phyloP scores from a whole-genome alignment of 768 basidiomycete species.

The Exsudoporus frostii region DNA sequence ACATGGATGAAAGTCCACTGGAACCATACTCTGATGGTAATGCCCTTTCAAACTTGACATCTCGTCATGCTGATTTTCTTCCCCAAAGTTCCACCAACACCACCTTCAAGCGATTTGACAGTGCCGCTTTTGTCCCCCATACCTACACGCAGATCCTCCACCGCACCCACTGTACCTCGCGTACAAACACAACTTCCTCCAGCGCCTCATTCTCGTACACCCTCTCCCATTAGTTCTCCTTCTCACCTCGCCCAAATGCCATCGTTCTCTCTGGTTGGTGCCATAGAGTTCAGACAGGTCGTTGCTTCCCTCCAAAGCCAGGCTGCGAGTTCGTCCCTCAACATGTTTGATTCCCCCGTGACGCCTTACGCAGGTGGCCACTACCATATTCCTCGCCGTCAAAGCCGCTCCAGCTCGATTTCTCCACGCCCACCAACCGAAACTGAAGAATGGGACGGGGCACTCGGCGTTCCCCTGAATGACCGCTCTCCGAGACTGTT shows the following conservation, averaged over 20 bases:
- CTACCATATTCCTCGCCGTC: slow-evolving; percentile 47
- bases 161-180: slow-evolving; percentile 37
- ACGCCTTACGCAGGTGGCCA: slow-evolving; percentile 77
- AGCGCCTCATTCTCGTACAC: slow-evolving; percentile 42
- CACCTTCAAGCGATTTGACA: slow-evolving; percentile 9
- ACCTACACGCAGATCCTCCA: slow-evolving; percentile 39
- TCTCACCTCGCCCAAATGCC: slow-evolving; percentile 54
- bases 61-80: slow-evolving; percentile 4
- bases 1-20: slow-evolving; percentile 41
- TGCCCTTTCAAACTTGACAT: slow-evolving; percentile 30
- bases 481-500: slow-evolving; percentile 43
- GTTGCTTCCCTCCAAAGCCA: slow-evolving; percentile 76
- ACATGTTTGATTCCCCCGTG: slow-evolving; percentile 61
- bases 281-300: slow-evolving; percentile 92
- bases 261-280: slow-evolving; percentile 89
- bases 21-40: slow-evolving; percentile 64
- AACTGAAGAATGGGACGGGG: slow-evolving; percentile 49
- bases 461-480: slow-evolving; percentile 48
- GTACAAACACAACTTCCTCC: slow-evolving; percentile 40
- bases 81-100: slow-evolving; percentile 5
- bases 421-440: slow-evolving; percentile 32
- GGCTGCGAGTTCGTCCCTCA: slow-evolving; percentile 55
- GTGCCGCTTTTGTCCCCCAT: slow-evolving; percentile 31
- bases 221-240: slow-evolving; percentile 45
- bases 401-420: slow-evolving; percentile 29